Percentiles rank a stretch among this genome's conserved stretches.
phyloP scores from a whole-genome alignment of 129 eudicot genomes.

The Centrapalus pauciflorus region DNA sequence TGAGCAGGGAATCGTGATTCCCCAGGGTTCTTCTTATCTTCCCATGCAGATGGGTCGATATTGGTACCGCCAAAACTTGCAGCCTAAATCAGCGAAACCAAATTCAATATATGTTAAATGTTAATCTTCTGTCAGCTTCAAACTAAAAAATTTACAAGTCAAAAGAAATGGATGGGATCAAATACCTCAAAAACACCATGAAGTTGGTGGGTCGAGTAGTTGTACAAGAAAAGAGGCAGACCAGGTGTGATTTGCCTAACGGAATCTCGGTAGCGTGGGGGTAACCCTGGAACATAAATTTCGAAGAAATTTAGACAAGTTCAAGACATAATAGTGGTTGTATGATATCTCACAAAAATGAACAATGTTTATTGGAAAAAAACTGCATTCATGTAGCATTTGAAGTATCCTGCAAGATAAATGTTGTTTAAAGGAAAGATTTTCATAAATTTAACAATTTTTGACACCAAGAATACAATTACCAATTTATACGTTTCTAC shows the following conservation, averaged over 20 bases:
- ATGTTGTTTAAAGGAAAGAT: too few species aligned
- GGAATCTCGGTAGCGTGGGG: conserved; percentile 92
- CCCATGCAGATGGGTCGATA: conserved; percentile 94
- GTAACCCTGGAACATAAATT: conserved; percentile 58
- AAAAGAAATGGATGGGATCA: conserved; percentile 1
- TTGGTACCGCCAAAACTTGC: conserved; percentile 97
- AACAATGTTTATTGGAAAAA: neutral
- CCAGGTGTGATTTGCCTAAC: conserved; percentile 95
- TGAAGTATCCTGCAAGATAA: neutral
- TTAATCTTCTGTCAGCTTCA: neutral
- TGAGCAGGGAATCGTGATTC: conserved; percentile 99
- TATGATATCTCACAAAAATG: neutral
- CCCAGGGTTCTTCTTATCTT: conserved; percentile 91
- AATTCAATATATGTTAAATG: too few species aligned
- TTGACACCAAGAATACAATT: too few species aligned
- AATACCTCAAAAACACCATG: conserved; percentile 96
- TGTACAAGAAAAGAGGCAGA: conserved; percentile 88
- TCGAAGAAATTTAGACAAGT: neutral
- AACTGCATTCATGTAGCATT: neutral
- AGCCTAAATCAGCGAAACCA: conserved; percentile 44
- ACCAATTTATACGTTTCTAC: too few species aligned
- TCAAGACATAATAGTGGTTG: neutral
- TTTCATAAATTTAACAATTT: too few species aligned
- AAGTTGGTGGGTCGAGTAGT: conserved; percentile 97
- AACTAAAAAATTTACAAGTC: neutral